Base-by-base conservation (phyloP, 106 monocot genomes). In the Phalaenopsis aphrodite region DNA sequence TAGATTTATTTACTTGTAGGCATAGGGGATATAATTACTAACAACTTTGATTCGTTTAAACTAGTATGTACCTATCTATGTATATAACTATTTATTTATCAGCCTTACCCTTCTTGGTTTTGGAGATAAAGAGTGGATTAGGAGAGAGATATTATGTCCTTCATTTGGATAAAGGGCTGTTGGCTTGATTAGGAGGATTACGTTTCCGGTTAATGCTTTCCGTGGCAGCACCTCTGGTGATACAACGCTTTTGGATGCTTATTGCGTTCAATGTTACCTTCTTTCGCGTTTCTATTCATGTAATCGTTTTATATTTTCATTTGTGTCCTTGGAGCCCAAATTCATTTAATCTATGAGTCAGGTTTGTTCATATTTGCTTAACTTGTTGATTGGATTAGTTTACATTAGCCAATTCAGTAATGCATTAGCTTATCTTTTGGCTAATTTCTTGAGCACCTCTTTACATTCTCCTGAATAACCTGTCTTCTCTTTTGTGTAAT, bases 351-450 rank as follows among this genome's bases (percentile, higher is more conserved):
- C 18, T n/a, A 61, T 5, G 19, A 61, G 21, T 5, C 8, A 4
- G 18, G 21, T 61, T 61, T 3, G 61, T 61, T 61, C 61, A 61
- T n/a, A 61, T 21, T 61, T 19, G n/a, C 61, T 61, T 61, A 61
- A 61, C 61, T n/a, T 61, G 5, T 61, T 61, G 18, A n/a, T 61
- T 61, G 61, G 61, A 61, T 61, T 61, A 61, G 61, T n/a, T 61
- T 61, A 61, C n/a, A 61, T 19, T 61, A 58, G 58, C 58, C 58
- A 61, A 61, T 61, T 61, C n/a, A 61, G 61, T 21, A 61, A 61
- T 61, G 19, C 10, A n/a, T 61, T 4, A 61, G 21, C 61, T n/a
- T 3, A 61, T 61, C 4, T n/a, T 61, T 61, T 61, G 19, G 61
- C 61, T 61, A 61, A 61, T 61, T n/a, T n/a, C 4, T 61, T 61